Conservation (phyloP, 2,329 filamentous ascomycete species). For the Uncinocarpus reesii region DNA sequence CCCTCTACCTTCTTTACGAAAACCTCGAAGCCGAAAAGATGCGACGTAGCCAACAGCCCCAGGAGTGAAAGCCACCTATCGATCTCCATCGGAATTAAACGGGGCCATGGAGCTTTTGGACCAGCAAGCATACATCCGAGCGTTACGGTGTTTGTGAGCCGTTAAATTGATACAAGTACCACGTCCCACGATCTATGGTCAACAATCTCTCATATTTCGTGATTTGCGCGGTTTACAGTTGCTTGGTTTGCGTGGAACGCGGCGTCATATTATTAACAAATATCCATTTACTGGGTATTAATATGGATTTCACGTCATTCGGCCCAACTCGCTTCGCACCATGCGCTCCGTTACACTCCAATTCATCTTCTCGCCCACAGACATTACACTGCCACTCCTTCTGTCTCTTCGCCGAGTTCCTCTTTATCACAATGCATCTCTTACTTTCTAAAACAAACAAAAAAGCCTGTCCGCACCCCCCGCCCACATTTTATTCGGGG, state of each 20-base stretch:
- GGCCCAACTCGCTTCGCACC: not conserved
- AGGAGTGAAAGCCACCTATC: conserved; percentile 37
- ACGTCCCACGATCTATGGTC: conserved; percentile 5
- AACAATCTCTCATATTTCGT: conserved; percentile 4
- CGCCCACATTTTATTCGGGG: not conserved
- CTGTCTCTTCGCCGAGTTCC: not conserved
- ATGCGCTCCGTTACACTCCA: not conserved
- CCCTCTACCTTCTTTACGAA: conserved; percentile 92
- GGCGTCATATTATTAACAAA: conserved; percentile 6
- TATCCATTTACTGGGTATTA: not conserved
- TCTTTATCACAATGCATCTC: conserved; percentile 3
- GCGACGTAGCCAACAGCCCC: conserved; percentile 73
- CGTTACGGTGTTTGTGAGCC: not conserved
- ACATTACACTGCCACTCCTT: conserved; percentile 1
- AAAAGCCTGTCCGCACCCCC: not conserved
- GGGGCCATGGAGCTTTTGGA: not conserved
- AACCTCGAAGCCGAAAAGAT: conserved; percentile 99
- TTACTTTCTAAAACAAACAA: not conserved
- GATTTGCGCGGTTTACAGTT: not conserved
- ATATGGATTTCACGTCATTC: not conserved
- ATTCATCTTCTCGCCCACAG: not conserved
- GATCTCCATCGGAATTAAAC: not conserved
- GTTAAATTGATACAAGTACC: not conserved
- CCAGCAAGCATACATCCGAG: not conserved
- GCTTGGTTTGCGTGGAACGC: not conserved